These are phyloP conservation scores for Verbascum thapsus DNA, from an alignment of 257 asterid genomes.

Conservation along the genomic window DNA sequence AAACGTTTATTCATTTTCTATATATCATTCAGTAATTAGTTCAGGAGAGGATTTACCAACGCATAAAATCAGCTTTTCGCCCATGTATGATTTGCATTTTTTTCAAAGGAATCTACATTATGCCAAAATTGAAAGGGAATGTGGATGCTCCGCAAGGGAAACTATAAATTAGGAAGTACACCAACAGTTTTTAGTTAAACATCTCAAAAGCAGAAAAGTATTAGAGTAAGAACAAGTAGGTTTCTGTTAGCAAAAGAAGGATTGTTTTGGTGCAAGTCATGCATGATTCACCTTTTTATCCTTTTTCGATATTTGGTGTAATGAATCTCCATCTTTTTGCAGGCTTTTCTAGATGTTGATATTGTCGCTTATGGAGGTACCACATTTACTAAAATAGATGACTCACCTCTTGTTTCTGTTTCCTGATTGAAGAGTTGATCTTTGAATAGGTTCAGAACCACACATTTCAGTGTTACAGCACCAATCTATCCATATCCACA, in stretches of 20 bases:
- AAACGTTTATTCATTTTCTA: background rate
- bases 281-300: background rate
- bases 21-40: background rate
- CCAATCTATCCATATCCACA: slow-evolving; percentile 70
- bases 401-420: slow-evolving; percentile 1
- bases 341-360: slow-evolving; percentile 82
- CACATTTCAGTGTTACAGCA: slow-evolving; percentile 72
- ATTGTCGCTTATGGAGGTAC: slow-evolving; percentile 96
- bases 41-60: slow-evolving; percentile 1
- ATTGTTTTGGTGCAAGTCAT: slow-evolving; percentile 2
- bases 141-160: background rate
- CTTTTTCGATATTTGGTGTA: slow-evolving; percentile 6
- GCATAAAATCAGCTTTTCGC: background rate
- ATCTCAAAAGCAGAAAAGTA: background rate
- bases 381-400: slow-evolving; percentile 9
- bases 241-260: background rate
- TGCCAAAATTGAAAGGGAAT: background rate
- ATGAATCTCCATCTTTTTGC: slow-evolving; percentile 37
- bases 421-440: slow-evolving; percentile 31
- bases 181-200: background rate
- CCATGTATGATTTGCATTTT: background rate
- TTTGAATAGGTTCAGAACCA: slow-evolving; percentile 78
- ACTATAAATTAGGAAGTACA: slow-evolving; percentile 8
- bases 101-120: background rate
- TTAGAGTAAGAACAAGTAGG: background rate